Evolutionary conservation across 108 stramenopile genomes (phyloP).

Genomic region (Cyclotella kingstonii): DNA sequence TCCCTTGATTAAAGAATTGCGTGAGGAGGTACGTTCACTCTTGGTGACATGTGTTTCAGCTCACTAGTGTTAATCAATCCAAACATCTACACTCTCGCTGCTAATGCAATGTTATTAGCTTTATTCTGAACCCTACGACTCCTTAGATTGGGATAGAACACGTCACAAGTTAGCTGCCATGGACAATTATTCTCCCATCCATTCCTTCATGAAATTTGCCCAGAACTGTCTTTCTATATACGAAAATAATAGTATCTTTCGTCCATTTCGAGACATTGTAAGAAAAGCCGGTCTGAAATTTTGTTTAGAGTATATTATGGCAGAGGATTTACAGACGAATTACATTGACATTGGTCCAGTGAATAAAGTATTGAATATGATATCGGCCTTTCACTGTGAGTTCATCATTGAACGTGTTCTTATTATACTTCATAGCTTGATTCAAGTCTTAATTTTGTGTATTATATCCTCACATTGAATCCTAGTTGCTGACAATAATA

Average conservation of each 20-base stretch:
- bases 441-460: background rate
- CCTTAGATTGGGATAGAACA: slow-evolving; percentile 82
- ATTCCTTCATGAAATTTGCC: slow-evolving; percentile 78
- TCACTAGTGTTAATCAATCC: background rate
- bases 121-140: slow-evolving; percentile 68
- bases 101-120: slow-evolving; percentile 34
- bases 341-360: slow-evolving; percentile 97
- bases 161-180: slow-evolving; percentile 83
- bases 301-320: slow-evolving; percentile 83
- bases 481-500: slow-evolving; percentile 51
- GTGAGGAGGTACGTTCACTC: slow-evolving; percentile 47
- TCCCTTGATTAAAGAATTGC: slow-evolving; percentile 65
- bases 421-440: background rate
- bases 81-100: background rate
- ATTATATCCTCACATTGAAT: too few relatives aligned
- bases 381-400: slow-evolving; percentile 75
- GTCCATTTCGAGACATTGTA: slow-evolving; percentile 58
- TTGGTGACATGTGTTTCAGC: background rate
- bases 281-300: slow-evolving; percentile 76
- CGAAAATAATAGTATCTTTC: slow-evolving; percentile 74
- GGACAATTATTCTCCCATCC: slow-evolving; percentile 95
- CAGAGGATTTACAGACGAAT: slow-evolving; percentile 98
- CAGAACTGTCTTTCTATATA: slow-evolving; percentile 84
- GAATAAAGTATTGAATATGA: slow-evolving; percentile 96
- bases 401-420: slow-evolving; percentile 1